Base-by-base conservation (phyloP, 371 early-diverging fungal species). In the Circinella minor region DNA sequence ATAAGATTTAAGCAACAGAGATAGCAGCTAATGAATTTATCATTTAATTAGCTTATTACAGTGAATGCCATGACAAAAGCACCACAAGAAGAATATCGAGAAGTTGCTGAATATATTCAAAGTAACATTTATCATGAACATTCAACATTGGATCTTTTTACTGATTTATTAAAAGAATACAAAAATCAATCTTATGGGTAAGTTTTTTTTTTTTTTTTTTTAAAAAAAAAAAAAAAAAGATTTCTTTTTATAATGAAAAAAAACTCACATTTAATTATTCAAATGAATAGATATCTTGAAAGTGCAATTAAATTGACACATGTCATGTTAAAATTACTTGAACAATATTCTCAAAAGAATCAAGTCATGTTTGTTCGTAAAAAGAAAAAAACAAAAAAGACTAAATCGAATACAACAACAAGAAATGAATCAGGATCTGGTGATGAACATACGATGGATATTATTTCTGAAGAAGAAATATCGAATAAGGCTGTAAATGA, bases 61-160 rank as follows among this genome's bases (percentile, higher is more conserved):
- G 61, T 91, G 14, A 71, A 81, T 20, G 77, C 68, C 5, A 91
- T 93, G 92, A 65, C 65, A 17, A 66, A 72, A 27, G 83, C 87
- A 9, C 67, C 74, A 7, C 71, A 83, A 14, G 83, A 85, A 59
- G 87, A 90, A 20, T 84, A 81, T 61, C 77, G 79, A 0, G 89
- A 90, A 9, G 81, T 85, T 0, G 86, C 92, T 7, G 88, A 86
- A 20, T 85, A 87, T 72, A 83, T 92, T 51, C 94, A 90, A 69
- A 85, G 84, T 69, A 92, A 92, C 55, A 67, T 93, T 36, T 92
- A 88, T 65, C 90, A 93, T 65, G 92, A 92, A 43, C 86, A 89
- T 27, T 75, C 85, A 0, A 84, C 86, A 0, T 71, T 92, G 9
- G 92, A 93, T 54, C 49, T 90, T 14, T 77, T 92, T 62, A 66